Evolutionary conservation across 1,284 basidiomycete genomes (phyloP), one percentile per base, ranked within the genome.

Genomic region (Leccinum subrobustum): DNA sequence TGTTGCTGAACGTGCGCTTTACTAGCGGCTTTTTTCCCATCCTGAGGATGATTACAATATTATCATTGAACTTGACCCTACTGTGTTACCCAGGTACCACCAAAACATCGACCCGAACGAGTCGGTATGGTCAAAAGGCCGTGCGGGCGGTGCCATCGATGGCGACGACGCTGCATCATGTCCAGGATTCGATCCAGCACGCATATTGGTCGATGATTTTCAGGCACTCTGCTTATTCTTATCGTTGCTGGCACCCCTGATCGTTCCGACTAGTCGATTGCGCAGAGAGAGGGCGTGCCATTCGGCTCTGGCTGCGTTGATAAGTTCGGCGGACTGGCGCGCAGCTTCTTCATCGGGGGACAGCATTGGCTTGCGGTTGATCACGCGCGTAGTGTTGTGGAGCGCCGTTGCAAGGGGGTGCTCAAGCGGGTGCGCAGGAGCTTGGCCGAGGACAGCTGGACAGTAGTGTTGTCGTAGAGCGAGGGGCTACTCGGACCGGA

Each of bases 21-120:
- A 95, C 29, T 31, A 31, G 90, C 79, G 83, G 18, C 80, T 98
- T 54, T 97, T 98, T 77, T 78, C 84, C 8, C 94, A 97, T 65
- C 91, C 95, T 0, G 83, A 85, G 0, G 78, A 84, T 8, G 90
- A 95, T 70, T 99, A 97, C 73, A 92, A 98, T 68, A 85, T 97
- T 66, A 67, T 97, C 23, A 80, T 99, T 37, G 83, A 91, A 60
- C 81, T 99, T 18, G 80, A 93, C 39, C 81, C 87, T 0, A 60
- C 77, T 12, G 75, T 83, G 1, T 75, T 94, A 3, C 85, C 93
- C 3, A 86, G 93, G n/a, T 92, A 94, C 69, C 73, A 79, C 65
- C 89, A 91, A 67, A 86, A 85, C 58, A 66, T 90, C n/a, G 67
- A 76, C 8, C 80, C 81, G 1, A 81, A 88, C 66, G 64, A 75